These are phyloP conservation scores for Naganishia albida DNA, from an alignment of 1,284 basidiomycete genomes.

Conservation along the genomic window DNA sequence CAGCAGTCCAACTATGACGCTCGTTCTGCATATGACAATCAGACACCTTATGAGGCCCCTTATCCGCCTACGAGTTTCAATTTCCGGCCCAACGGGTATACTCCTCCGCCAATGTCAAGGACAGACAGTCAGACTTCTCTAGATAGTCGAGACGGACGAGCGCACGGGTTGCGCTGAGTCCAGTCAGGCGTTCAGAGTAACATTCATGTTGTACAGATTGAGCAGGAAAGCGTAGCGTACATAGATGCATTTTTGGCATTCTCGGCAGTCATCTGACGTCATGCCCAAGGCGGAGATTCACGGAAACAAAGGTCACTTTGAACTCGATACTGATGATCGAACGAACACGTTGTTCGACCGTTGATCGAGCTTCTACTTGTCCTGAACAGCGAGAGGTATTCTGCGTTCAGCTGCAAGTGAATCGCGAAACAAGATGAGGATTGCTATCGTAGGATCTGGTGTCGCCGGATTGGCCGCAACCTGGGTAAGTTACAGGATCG, in stretches of 20 bases:
- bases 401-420: too few species aligned
- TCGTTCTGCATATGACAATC: conserved; percentile 15
- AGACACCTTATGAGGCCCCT: conserved; percentile 14
- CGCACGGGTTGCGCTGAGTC: conserved; percentile 2
- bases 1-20: conserved; percentile 10
- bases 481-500: conserved; percentile 63
- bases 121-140: conserved; percentile 15
- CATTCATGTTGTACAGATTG: too few species aligned
- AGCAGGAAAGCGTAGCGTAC: too few species aligned
- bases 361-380: neutral
- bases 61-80: conserved; percentile 30
- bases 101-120: conserved; percentile 26
- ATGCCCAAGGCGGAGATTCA: too few species aligned
- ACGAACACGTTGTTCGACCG: neutral
- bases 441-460: conserved; percentile 78
- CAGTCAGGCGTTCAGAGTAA: too few species aligned
- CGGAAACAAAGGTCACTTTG: too few species aligned
- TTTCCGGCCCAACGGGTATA: conserved; percentile 22
- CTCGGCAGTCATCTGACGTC: neutral
- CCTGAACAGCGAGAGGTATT: too few species aligned
- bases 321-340: too few species aligned
- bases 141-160: conserved; percentile 10
- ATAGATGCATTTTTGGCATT: too few species aligned
- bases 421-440: conserved; percentile 47
- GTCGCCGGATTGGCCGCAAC: conserved; percentile 74